Conservation (phyloP, 208 protist species). For the Leishmania tarentolae region DNA sequence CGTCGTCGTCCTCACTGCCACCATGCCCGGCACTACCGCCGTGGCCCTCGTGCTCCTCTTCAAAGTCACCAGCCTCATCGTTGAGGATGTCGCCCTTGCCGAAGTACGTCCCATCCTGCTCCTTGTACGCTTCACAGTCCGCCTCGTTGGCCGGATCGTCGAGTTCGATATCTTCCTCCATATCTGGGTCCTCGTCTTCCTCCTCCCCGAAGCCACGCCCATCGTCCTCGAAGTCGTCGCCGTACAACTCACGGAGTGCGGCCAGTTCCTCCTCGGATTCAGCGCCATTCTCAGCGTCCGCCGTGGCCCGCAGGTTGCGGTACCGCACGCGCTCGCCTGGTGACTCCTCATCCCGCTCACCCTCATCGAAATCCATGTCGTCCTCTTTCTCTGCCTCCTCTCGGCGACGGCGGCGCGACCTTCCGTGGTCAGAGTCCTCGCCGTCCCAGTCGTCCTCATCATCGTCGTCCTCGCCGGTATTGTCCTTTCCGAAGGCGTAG, state of each 20-base stretch:
- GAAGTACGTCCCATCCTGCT: constrained; percentile 31
- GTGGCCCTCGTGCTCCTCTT: constrained; percentile 44
- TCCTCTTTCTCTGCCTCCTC: constrained; percentile 24
- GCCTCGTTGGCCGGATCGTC: constrained; percentile 54
- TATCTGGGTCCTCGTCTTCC: constrained; percentile 60
- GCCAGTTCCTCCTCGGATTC: constrained; percentile 72
- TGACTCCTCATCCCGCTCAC: constrained; percentile 27
- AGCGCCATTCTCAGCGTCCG: constrained; percentile 41
- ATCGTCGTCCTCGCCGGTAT: constrained; percentile 38
- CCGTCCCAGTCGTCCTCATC: constrained; percentile 50
- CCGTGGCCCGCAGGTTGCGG: constrained; percentile 47
- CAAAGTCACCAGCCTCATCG: constrained; percentile 59
- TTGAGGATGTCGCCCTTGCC: constrained; percentile 37
- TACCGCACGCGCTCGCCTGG: constrained; percentile 22
- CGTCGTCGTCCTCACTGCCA: constrained; percentile 18
- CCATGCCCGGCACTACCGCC: constrained; percentile 22
- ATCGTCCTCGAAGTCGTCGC: constrained; percentile 85
- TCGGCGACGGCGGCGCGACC: constrained; percentile 35
- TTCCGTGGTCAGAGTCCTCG: constrained; percentile 34
- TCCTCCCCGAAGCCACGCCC: constrained; percentile 44
- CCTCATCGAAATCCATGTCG: constrained; percentile 25
- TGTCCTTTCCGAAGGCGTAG: constrained; percentile 82
- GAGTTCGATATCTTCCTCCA: constrained; percentile 61
- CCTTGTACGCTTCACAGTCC: constrained; percentile 12
- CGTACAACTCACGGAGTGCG: constrained; percentile 87